These are phyloP conservation scores for Clohesyomyces aquaticus DNA, from an alignment of 495 filamentous ascomycete genomes.

Conservation along the genomic window DNA sequence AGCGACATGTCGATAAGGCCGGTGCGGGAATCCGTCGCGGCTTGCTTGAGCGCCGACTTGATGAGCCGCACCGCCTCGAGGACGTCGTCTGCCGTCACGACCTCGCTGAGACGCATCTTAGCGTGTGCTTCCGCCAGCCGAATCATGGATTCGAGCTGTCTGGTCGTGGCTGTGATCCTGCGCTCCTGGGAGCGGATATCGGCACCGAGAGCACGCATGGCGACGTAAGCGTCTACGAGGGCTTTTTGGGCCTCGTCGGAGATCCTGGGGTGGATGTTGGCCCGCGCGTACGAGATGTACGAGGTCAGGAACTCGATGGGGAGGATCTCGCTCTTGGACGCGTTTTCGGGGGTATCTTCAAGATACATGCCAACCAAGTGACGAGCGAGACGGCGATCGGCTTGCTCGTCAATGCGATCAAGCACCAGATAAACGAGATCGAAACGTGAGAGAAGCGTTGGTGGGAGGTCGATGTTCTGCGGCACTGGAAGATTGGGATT, in stretches of 20 bases:
- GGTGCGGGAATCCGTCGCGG: constrained; percentile 87
- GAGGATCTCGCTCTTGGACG: constrained; percentile 75
- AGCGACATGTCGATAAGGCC: constrained; percentile 97
- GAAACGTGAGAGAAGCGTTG: constrained; percentile 91
- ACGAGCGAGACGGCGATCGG: constrained; percentile 83
- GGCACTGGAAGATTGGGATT: constrained; percentile 94
- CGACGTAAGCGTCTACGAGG: constrained; percentile 86
- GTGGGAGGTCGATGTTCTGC: constrained; percentile 96
- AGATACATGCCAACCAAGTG: constrained; percentile 97
- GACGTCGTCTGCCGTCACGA: constrained; percentile 82
- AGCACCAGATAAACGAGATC: constrained; percentile 96
- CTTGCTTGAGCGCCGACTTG: constrained; percentile 91
- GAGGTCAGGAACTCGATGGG: constrained; percentile 93
- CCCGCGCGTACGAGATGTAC: constrained; percentile 96
- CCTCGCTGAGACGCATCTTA: constrained; percentile 83
- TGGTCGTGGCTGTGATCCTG: constrained; percentile 94
- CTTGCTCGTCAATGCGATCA: constrained; percentile 86
- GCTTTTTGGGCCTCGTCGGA: constrained; percentile 75
- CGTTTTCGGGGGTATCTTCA: constrained; percentile 88
- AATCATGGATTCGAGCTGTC: constrained; percentile 97
- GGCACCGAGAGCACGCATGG: constrained; percentile 93
- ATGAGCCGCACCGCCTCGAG: constrained; percentile 90
- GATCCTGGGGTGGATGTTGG: constrained; percentile 79
- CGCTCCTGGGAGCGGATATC: constrained; percentile 92
- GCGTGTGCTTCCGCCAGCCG: constrained; percentile 94